Percentiles rank a stretch among this genome's conserved stretches.
Evolutionary conservation across 2,329 filamentous ascomycete species (phyloP).

Genomic region (Didymella pomorum): DNA sequence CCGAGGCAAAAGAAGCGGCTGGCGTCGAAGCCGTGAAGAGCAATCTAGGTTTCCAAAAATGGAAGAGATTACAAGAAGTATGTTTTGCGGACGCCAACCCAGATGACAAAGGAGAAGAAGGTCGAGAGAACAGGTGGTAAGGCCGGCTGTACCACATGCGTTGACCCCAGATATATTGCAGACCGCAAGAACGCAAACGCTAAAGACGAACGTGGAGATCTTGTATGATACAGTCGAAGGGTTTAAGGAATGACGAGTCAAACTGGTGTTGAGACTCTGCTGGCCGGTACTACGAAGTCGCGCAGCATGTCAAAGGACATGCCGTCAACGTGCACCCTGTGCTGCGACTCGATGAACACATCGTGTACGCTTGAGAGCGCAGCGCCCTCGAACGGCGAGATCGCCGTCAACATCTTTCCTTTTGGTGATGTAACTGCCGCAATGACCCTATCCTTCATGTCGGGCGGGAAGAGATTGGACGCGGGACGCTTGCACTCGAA

Average conservation of each 20-base stretch:
- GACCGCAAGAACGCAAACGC: conserved; percentile 21
- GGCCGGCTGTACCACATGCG: conserved; percentile 37
- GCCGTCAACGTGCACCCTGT: conserved; percentile 46
- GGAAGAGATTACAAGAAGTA: conserved; percentile 32
- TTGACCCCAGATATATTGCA: conserved; percentile 21
- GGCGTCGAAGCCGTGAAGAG: conserved; percentile 16
- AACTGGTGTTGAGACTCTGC: conserved; percentile 37
- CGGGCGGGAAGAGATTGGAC: conserved; percentile 27
- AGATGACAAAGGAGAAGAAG: conserved; percentile 17
- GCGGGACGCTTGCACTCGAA: conserved; percentile 44
- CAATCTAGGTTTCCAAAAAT: conserved; percentile 26
- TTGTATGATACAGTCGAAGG: conserved; percentile 1
- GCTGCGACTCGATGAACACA: conserved; percentile 44
- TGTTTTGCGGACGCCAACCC: not conserved
- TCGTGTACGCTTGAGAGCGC: conserved; percentile 43
- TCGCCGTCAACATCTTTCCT: conserved; percentile 38
- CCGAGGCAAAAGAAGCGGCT: conserved; percentile 10
- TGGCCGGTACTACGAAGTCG: conserved; percentile 36
- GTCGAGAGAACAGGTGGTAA: conserved; percentile 24
- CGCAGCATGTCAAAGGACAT: conserved; percentile 48
- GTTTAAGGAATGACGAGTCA: conserved; percentile 16
- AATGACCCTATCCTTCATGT: conserved; percentile 40
- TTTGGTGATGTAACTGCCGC: conserved; percentile 43
- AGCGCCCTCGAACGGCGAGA: conserved; percentile 45
- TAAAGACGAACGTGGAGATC: conserved; percentile 22